Base-by-base conservation (phyloP, 331 rosid genomes). In the Prunus yedoensis region DNA sequence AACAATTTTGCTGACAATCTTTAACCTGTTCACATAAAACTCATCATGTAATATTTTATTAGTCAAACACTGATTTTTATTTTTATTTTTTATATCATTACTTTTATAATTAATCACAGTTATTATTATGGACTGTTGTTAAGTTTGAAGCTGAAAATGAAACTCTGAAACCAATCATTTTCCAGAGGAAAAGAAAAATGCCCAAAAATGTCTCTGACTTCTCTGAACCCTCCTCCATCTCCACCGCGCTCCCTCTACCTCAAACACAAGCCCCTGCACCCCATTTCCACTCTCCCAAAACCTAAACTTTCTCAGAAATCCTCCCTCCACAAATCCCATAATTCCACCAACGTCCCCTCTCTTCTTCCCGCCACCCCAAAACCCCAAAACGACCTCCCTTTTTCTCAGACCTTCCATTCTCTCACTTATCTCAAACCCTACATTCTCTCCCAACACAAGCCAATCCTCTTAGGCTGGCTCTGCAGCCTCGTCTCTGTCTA, bases 401-500 rank as follows among this genome's bases (percentile, higher is more conserved):
- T 78, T 17, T 73, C 80, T 30, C 32, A 52, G 25, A 82, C 86
- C 51, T 47, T 84, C 20, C 74, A 77, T 18, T 62, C 84, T 52
- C 76, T 82, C 27, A 66, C 68, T 11, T 79, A 85, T 47, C 91
- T 94, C 56, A 83, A 83, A 69, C 96, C 97, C 4, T 74, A 72
- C 81, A 35, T 90, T 56, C 68, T 78, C 51, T 67, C 94, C 15
- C 85, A 91, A 15, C 79, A 63, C 43, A 81, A 46, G 41, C 73
- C 83, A 51, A 86, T 94, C 63, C 77, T 91, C 54, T 73, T 67
- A 41, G 98, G 94, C 20, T 94, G 98, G 98, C 85, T 90, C 77
- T 90, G 97, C 78, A 86, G 93, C 64, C 63, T 87, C 57, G 46
- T 90, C 79, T 91, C 98, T 46, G 96, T 90, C 41, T 66, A 71